Conservation (phyloP, 2,329 filamentous ascomycete genomes). For the Neofusicoccum umdonicola region DNA sequence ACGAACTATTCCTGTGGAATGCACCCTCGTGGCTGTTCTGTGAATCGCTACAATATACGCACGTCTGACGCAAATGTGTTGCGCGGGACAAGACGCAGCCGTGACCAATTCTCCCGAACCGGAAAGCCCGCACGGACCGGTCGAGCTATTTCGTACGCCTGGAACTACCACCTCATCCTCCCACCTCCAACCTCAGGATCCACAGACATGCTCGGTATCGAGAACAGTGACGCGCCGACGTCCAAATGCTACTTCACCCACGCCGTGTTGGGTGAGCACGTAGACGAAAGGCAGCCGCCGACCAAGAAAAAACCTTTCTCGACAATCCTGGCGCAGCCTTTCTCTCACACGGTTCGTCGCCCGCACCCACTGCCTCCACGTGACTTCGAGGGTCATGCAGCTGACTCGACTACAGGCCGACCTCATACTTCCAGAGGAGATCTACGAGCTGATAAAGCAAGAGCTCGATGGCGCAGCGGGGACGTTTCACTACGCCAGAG, state of each 20-base stretch:
- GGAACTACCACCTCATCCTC: neutral
- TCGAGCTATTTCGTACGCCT: neutral
- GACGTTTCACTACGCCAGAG: constrained; percentile 58
- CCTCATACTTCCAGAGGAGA: constrained; percentile 67
- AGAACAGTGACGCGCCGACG: constrained; percentile 33
- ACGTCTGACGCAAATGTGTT: too few species aligned
- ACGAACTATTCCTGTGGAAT: neutral
- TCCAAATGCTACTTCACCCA: constrained; percentile 75
- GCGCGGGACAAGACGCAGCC: neutral
- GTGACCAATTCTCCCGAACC: neutral
- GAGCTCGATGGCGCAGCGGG: constrained; percentile 47
- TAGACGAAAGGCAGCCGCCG: constrained; percentile 69
- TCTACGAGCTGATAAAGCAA: constrained; percentile 54
- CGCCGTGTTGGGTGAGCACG: constrained; percentile 62
- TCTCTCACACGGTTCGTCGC: constrained; percentile 62
- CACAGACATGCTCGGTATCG: constrained; percentile 34
- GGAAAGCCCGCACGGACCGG: constrained; percentile 2
- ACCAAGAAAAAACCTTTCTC: constrained; percentile 75
- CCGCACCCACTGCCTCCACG: neutral
- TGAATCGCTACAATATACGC: too few species aligned
- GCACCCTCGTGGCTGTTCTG: neutral
- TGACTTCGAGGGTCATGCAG: neutral
- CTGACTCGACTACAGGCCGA: constrained; percentile 41
- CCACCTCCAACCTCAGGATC: neutral
- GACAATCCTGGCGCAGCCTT: constrained; percentile 62